These are phyloP conservation scores for Trichosporon sp. DNA, from an alignment of 1,284 basidiomycete species.

Conservation along the genomic window DNA sequence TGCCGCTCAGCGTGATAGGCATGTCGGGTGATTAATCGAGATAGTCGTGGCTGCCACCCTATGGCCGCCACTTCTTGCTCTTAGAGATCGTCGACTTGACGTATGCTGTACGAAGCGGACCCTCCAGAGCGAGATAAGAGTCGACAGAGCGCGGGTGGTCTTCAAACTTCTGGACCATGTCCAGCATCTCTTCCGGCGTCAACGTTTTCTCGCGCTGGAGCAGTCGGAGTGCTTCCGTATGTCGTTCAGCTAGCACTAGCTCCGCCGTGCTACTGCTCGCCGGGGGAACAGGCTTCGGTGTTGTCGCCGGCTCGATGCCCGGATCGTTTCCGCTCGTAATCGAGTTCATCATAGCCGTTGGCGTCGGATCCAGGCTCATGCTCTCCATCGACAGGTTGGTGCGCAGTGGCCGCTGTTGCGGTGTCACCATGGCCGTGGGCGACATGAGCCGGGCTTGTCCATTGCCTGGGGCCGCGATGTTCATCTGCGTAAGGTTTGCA, in stretches of 20 bases:
- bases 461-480: background rate
- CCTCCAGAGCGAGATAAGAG: constrained; percentile 35
- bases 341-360: background rate
- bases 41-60: background rate
- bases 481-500: constrained; percentile 1
- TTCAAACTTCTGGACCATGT: constrained; percentile 38
- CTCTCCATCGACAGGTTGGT: background rate
- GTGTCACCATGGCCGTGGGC: background rate
- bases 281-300: background rate
- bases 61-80: constrained; percentile 1
- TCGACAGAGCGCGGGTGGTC: constrained; percentile 31
- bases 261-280: constrained; percentile 4
- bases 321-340: background rate
- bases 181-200: constrained; percentile 34
- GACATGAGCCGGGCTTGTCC: background rate
- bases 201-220: constrained; percentile 31
- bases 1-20: no score
- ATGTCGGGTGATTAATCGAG: no score
- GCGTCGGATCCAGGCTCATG: background rate
- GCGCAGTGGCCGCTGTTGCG: background rate
- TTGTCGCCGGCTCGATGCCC: background rate
- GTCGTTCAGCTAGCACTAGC: constrained; percentile 21
- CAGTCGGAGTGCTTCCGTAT: constrained; percentile 34
- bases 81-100: background rate
- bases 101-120: constrained; percentile 7